A percentile compares a stretch with the other conserved stretches of the same genome.
Conservation (phyloP, 805 yeast species). For the Clavispora carvajalis region DNA sequence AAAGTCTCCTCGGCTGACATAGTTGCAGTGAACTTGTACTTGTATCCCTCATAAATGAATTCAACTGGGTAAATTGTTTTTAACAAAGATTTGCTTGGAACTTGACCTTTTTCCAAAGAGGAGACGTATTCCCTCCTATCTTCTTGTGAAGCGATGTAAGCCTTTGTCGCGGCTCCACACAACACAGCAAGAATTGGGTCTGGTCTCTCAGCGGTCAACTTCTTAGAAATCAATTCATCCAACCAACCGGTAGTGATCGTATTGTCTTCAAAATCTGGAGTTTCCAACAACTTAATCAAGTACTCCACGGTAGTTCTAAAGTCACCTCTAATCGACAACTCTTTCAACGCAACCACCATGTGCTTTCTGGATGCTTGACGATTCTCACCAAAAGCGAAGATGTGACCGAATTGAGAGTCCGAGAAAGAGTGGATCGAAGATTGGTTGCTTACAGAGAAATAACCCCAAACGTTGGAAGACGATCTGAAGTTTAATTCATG, state of each 20-base stretch:
- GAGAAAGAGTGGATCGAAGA: constrained; percentile 97
- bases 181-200: constrained; percentile 85
- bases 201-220: constrained; percentile 95
- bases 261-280: constrained; percentile 93
- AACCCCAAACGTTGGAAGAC: constrained; percentile 98
- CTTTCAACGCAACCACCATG: constrained; percentile 98
- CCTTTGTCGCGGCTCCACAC: constrained; percentile 98
- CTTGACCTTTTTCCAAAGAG: constrained; percentile 93
- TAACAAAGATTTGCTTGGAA: constrained; percentile 73
- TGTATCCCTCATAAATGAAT: constrained; percentile 89
- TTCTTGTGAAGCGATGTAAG: constrained; percentile 72
- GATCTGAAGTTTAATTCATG: constrained; percentile 97
- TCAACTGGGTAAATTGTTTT: constrained; percentile 90
- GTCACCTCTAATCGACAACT: constrained; percentile 95
- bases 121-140: constrained; percentile 62
- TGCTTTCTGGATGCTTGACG: constrained; percentile 97
- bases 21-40: constrained; percentile 94
- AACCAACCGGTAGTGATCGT: constrained; percentile 99
- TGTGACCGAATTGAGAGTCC: constrained; percentile 98
- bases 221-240: constrained; percentile 90
- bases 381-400: constrained; percentile 97
- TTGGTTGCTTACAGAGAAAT: constrained; percentile 93
- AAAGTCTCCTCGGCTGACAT: constrained; percentile 81
- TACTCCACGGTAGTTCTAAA: constrained; percentile 98
- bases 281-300: constrained; percentile 88